Percentiles rank a stretch among this genome's conserved stretches.
Evolutionary conservation across 495 filamentous ascomycete species (phyloP).

Genomic region (Amorphotheca resinae): DNA sequence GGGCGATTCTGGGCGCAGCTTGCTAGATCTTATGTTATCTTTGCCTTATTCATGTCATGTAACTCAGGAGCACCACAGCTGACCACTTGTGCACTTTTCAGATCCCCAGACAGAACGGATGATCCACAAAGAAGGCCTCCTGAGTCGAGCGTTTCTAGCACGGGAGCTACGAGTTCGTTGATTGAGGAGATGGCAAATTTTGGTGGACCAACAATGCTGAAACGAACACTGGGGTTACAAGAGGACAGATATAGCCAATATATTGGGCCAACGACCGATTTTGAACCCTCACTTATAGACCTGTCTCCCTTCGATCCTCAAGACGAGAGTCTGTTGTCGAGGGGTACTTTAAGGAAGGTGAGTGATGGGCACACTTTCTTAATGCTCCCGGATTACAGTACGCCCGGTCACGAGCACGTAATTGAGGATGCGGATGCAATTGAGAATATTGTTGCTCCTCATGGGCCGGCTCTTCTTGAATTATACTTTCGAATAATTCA

Average conservation of each 20-base stretch:
- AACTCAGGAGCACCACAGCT: not conserved
- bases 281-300: constrained; percentile 60
- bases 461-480: constrained; percentile 70
- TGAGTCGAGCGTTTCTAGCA: constrained; percentile 40
- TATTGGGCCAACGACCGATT: constrained; percentile 57
- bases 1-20: too few relatives aligned
- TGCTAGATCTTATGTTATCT: constrained; percentile 20
- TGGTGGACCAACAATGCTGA: constrained; percentile 44
- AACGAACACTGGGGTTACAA: constrained; percentile 54
- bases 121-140: constrained; percentile 39
- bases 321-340: constrained; percentile 55
- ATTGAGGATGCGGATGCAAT: constrained; percentile 62
- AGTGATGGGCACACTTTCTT: constrained; percentile 76
- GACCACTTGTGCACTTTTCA: constrained; percentile 15
- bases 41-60: constrained; percentile 3
- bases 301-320: constrained; percentile 57
- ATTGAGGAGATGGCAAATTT: constrained; percentile 51
- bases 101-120: constrained; percentile 40
- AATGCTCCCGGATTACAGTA: constrained; percentile 54
- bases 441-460: constrained; percentile 68
- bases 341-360: constrained; percentile 64
- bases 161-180: constrained; percentile 36
- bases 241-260: constrained; percentile 49
- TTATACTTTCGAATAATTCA: constrained; percentile 83
- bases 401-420: constrained; percentile 46